Percentiles rank a stretch among this genome's conserved stretches.
These are phyloP conservation scores for Podila epigama DNA, from an alignment of 192 early-diverging fungal genomes.

Conservation along the genomic window DNA sequence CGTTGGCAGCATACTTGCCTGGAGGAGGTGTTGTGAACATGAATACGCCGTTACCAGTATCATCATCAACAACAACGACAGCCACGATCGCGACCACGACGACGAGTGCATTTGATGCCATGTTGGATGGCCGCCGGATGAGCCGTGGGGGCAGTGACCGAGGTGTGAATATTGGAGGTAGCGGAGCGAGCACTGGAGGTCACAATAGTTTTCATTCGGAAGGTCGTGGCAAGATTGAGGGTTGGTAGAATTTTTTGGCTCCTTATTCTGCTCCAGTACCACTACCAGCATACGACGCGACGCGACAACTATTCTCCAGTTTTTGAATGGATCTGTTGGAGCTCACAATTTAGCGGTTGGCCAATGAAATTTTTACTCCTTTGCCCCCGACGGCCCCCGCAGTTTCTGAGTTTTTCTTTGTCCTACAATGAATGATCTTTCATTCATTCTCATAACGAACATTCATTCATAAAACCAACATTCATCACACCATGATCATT, in stretches of 20 bases:
- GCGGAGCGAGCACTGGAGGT: slow-evolving; percentile 22
- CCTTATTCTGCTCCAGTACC: not conserved
- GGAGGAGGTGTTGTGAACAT: not conserved
- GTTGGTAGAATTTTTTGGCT: slow-evolving; percentile 10
- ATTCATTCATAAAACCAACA: not conserved
- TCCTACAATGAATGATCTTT: no score
- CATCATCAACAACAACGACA: no score
- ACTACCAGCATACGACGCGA: not conserved
- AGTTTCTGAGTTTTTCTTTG: no score
- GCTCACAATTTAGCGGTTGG: no score
- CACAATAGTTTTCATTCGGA: slow-evolving; percentile 44
- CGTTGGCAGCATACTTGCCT: not conserved
- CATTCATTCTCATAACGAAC: not conserved
- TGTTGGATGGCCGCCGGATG: slow-evolving; percentile 37
- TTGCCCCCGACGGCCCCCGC: no score
- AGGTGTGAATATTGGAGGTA: slow-evolving; percentile 5
- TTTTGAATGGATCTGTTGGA: not conserved
- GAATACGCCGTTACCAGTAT: not conserved
- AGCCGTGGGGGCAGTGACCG: slow-evolving; percentile 38
- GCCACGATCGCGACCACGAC: not conserved
- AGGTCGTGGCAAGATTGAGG: slow-evolving; percentile 29
- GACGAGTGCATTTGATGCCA: slow-evolving; percentile 14
- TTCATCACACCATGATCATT: not conserved
- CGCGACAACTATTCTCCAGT: not conserved
- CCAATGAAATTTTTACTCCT: no score